Evolutionary conservation across 257 asterid species (phyloP), one percentile per base, ranked within the genome.

Genomic region (Penstemon barbatus): DNA sequence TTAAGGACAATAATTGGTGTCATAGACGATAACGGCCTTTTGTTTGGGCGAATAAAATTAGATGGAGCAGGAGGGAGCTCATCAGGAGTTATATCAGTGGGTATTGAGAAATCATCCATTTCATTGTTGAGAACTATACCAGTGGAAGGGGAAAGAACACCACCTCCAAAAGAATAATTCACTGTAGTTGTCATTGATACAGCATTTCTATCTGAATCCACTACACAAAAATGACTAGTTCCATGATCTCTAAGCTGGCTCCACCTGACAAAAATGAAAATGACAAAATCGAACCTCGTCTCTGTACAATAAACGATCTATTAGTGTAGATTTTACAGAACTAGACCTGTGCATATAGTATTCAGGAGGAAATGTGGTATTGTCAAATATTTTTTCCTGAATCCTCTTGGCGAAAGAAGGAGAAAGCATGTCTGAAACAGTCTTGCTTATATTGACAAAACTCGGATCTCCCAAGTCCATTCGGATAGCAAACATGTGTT

Each of bases 1-100:
- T 93, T 93, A 78, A 93, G 95, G 77, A 93, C 75, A 18, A 93
- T 79, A 43, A 90, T 71, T 3, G 99, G 99, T n/a, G 83, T 78
- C 99, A 93, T 93, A 15, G 99, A 88, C 61, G 99, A 90, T 57
- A 93, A 57, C 1, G 99, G 99, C 46, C 97, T 81, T 81, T 93
- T 93, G 71, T 88, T 82, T 6, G 97, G 99, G 49, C 50, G 75
- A 55, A 90, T 93, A 52, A 90, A 90, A 76, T 93, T 93, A 62
- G 89, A 51, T 3, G 99, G 99, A 63, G 99, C 83, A 4, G 97
- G 99, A 67, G 99, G 99, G 50, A 90, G 94, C 38, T 65, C 36
- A 72, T 88, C 92, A 0, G 79, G 75, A 10, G 88, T 63, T 67
- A 75, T 43, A 9, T 85, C 99, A 18, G 79, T 84, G 18, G 97